Conservation (phyloP, 2,329 filamentous ascomycete species). For the Venturia asperata region DNA sequence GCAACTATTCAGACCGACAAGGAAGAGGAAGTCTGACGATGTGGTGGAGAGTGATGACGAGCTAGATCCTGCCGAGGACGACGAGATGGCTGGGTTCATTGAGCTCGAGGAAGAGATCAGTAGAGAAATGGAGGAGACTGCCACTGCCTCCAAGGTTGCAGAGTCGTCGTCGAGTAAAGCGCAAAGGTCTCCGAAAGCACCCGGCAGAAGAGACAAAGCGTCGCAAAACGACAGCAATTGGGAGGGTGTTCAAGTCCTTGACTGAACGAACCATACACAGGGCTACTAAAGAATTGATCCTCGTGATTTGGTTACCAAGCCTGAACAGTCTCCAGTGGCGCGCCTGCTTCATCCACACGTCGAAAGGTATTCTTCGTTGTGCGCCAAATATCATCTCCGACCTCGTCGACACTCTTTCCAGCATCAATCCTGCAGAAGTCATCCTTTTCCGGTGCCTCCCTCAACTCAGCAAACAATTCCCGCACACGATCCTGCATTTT, state of each 20-base stretch:
- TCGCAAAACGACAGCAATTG: conserved; percentile 46
- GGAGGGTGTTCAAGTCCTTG: conserved; percentile 39
- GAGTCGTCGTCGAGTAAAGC: conserved; percentile 12
- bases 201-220: conserved; percentile 38
- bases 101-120: conserved; percentile 15
- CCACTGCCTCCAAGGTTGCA: neutral
- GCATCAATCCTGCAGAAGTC: conserved; percentile 52
- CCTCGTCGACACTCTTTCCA: conserved; percentile 44
- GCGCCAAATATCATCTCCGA: conserved; percentile 35
- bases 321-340: neutral
- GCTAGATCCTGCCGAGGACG: conserved; percentile 4
- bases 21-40: conserved; percentile 30
- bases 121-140: conserved; percentile 2
- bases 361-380: conserved; percentile 26
- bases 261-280: neutral
- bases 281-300: neutral
- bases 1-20: conserved; percentile 55
- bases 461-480: conserved; percentile 58
- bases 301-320: neutral
- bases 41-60: conserved; percentile 19
- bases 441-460: conserved; percentile 41
- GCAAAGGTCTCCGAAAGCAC: conserved; percentile 14
- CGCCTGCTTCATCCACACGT: conserved; percentile 24
- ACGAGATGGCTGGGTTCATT: neutral
- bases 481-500: conserved; percentile 76